Conservation (phyloP, 1,284 basidiomycete genomes). For the Cryptococcus amylolentus region DNA sequence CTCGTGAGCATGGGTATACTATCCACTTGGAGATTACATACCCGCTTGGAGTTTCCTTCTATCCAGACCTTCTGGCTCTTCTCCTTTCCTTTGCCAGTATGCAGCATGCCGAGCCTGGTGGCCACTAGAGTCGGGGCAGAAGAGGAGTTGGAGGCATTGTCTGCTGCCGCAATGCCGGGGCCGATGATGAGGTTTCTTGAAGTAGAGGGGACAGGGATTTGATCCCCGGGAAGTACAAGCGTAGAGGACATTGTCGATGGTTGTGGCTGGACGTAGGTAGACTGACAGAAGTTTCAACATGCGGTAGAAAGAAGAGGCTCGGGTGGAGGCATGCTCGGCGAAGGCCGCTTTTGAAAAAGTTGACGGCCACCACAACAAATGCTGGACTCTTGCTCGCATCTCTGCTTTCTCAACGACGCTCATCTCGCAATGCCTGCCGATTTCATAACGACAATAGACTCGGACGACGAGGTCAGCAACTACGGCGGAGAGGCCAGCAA, state of each 20-base stretch:
- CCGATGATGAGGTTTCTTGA: conserved; percentile 36
- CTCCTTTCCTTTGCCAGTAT: conserved; percentile 33
- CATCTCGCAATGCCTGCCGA: conserved; percentile 34
- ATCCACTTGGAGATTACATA: conserved; percentile 2
- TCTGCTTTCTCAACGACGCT: background rate
- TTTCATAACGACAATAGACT: conserved; percentile 50
- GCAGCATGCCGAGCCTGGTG: conserved; percentile 38
- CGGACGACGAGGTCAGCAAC: conserved; percentile 46
- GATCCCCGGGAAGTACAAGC: conserved; percentile 46
- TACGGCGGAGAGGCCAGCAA: conserved; percentile 20
- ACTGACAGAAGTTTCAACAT: background rate
- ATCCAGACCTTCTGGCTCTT: conserved; percentile 41
- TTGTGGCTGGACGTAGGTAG: background rate
- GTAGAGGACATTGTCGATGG: conserved; percentile 14
- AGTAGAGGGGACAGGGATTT: conserved; percentile 30
- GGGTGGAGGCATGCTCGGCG: background rate
- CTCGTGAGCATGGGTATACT: background rate
- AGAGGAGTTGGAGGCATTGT: conserved; percentile 3
- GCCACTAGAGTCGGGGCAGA: conserved; percentile 25
- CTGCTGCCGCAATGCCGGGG: conserved; percentile 32
- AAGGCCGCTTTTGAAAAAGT: conserved; percentile 1
- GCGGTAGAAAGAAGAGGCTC: background rate
- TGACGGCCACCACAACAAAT: background rate
- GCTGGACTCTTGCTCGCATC: background rate
- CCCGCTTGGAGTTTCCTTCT: conserved; percentile 44